A percentile compares a stretch with the other conserved stretches of the same genome.
These are phyloP conservation scores for Pleurotus citrinopileatus DNA, from an alignment of 768 basidiomycete species.

Conservation along the genomic window DNA sequence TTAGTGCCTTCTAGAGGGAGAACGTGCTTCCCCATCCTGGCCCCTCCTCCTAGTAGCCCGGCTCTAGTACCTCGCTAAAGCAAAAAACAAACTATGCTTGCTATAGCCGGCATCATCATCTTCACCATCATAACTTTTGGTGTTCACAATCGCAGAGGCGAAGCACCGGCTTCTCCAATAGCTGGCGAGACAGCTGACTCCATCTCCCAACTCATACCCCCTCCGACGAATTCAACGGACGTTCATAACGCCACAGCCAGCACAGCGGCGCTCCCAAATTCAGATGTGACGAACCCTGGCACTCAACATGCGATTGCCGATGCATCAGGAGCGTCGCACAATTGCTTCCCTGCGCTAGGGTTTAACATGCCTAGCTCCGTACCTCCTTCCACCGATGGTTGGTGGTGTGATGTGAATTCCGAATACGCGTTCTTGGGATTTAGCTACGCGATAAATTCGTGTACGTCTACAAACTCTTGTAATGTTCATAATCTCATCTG, in stretches of 20 bases:
- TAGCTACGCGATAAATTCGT: conserved; percentile 69
- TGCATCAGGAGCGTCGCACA: conserved; percentile 15
- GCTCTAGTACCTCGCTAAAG: neutral
- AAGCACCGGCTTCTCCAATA: neutral
- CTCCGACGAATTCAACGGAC: neutral
- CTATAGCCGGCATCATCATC: conserved; percentile 5
- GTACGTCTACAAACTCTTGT: conserved; percentile 31
- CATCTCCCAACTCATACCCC: neutral
- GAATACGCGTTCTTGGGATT: conserved; percentile 80
- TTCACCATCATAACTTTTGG: conserved; percentile 5
- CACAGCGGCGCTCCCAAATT: neutral
- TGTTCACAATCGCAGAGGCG: neutral
- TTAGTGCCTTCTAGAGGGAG: neutral
- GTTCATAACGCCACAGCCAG: neutral
- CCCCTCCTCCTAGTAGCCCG: neutral
- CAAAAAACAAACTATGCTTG: conserved; percentile 6
- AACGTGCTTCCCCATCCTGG: neutral
- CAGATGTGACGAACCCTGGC: neutral
- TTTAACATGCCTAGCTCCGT: conserved; percentile 54
- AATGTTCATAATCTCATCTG: conserved; percentile 11
- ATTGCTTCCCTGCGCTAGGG: conserved; percentile 38
- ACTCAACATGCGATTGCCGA: neutral
- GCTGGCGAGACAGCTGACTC: neutral
- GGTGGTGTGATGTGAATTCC: conserved; percentile 63
- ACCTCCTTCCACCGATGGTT: conserved; percentile 42